phyloP scores from a whole-genome alignment of 2,329 filamentous ascomycete genomes.

The Ceratocystiopsis sp. region DNA sequence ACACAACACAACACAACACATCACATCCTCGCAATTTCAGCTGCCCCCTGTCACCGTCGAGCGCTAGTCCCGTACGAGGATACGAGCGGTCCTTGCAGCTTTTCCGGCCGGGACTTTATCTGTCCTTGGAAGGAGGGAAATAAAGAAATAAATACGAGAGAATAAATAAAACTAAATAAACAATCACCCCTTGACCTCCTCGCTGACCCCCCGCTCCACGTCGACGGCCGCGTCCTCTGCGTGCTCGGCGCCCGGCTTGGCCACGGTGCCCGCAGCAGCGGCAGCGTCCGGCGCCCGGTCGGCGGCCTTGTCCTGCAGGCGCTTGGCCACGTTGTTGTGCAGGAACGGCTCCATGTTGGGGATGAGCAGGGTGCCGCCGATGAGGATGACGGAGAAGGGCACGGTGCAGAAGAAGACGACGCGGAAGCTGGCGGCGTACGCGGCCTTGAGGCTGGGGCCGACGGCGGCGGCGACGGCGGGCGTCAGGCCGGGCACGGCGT shows the following conservation, averaged over 20 bases:
- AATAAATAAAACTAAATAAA: too few species aligned
- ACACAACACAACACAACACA: neutral
- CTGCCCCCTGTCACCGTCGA: too few species aligned
- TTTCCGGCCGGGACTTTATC: too few species aligned
- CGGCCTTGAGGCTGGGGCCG: slow-evolving; percentile 17
- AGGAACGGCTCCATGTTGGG: slow-evolving; percentile 26
- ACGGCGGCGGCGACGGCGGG: slow-evolving; percentile 18
- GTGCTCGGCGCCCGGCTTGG: neutral
- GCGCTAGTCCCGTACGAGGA: too few species aligned
- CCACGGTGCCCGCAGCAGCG: neutral
- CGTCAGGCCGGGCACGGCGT: slow-evolving; percentile 19
- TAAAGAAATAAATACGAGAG: too few species aligned
- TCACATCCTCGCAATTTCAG: too few species aligned
- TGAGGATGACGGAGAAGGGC: slow-evolving; percentile 22
- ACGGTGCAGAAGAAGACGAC: slow-evolving; percentile 25
- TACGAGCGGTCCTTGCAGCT: too few species aligned
- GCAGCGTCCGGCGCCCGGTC: neutral
- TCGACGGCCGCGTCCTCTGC: slow-evolving; percentile 1
- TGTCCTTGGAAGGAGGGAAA: too few species aligned
- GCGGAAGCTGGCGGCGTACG: slow-evolving; percentile 26
- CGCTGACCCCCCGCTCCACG: too few species aligned
- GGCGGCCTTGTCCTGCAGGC: slow-evolving; percentile 16
- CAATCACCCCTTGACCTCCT: too few species aligned
- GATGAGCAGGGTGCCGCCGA: slow-evolving; percentile 20
- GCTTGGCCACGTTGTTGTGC: slow-evolving; percentile 26